Evolutionary conservation across 495 filamentous ascomycete species (phyloP), one percentile per base, ranked within the genome.

Genomic region (Ramalina peruviana): DNA sequence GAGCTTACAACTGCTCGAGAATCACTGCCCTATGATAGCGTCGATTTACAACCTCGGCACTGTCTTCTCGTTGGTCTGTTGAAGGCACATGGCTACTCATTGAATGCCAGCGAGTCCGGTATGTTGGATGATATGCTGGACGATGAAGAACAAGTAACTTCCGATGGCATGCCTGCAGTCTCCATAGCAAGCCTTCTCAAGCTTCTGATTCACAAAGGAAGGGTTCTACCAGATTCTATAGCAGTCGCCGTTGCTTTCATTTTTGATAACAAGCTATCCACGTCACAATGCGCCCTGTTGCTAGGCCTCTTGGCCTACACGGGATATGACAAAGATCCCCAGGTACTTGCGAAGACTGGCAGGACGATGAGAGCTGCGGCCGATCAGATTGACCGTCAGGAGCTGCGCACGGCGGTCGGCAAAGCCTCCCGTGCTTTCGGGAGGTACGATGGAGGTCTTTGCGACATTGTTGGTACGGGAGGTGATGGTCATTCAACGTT

Each of bases 381-480:
- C 16, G 73, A 74, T 21, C 70, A 73, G 37, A 76, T 88, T 55
- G 80, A 89, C 43, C 68, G 63, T 41, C 60, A 75, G 15, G 70
- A 71, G 16, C 70, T 92, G 45, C 62, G 62, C 44, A 69, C 75
- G 39, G 73, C 78, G 19, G 70, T 92, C 13, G 66, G 72, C 46
- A 56, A 66, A 46, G 69, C 70, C 16, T 72, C 77, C 11, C 72
- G 69, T 43, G 68, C 70, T 17, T 82, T 85, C 60, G 85, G 85
- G 27, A 71, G 65, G 21, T 98, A 95, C 62, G 62, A 61, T 3
- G 83, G 78, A 51, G 83, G 80, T 20, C 64, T 89, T 82, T 90
- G 88, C 65, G 93, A 99, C 64, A 95, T 99, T 58, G 93, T 97
- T 41, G 93, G 93, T 58, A 99, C 93, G 13, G 93, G 93, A 45